phyloP scores from a whole-genome alignment of 2,329 filamentous ascomycete species.

The Colletotrichum echinochloae region DNA sequence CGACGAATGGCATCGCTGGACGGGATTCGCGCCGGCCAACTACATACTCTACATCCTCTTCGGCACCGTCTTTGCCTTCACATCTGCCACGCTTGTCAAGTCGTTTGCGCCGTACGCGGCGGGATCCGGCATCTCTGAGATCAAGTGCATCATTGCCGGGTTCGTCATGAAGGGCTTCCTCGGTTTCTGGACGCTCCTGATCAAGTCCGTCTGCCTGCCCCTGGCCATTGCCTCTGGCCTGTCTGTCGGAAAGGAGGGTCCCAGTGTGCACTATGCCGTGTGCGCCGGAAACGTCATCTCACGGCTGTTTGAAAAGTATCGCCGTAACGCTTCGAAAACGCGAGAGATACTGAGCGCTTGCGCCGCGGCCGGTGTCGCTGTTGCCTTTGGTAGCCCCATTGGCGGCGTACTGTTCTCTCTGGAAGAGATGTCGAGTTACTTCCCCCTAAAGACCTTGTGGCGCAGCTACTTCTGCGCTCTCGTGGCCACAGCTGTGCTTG shows the following conservation, averaged over 20 bases:
- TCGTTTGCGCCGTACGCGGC: conserved; percentile 95
- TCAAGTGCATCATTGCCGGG: conserved; percentile 98
- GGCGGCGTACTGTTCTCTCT: conserved; percentile 96
- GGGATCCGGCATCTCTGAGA: conserved; percentile 96
- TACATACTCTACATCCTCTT: conserved; percentile 91
- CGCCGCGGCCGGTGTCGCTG: conserved; percentile 93
- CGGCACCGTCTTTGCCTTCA: conserved; percentile 85
- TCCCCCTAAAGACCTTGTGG: conserved; percentile 97
- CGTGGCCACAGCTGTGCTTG: conserved; percentile 91
- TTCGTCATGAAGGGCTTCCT: conserved; percentile 99
- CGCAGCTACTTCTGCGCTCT: conserved; percentile 97
- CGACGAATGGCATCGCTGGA: conserved; percentile 90
- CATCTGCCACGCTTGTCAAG: conserved; percentile 86
- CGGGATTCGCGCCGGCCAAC: conserved; percentile 79
- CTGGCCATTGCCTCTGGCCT: conserved; percentile 93
- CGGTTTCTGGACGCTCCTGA: conserved; percentile 88
- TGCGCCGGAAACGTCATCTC: conserved; percentile 98
- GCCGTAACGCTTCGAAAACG: conserved; percentile 90
- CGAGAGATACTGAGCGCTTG: conserved; percentile 95
- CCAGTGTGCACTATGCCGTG: conserved; percentile 98
- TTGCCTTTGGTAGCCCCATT: conserved; percentile 97
- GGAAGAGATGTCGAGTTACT: conserved; percentile 97
- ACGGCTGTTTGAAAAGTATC: conserved; percentile 91
- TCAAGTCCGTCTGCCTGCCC: conserved; percentile 92
- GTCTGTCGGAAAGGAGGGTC: conserved; percentile 96